phyloP scores from a whole-genome alignment of 83 land plant genomes.

The Isoetes engelmannii region DNA sequence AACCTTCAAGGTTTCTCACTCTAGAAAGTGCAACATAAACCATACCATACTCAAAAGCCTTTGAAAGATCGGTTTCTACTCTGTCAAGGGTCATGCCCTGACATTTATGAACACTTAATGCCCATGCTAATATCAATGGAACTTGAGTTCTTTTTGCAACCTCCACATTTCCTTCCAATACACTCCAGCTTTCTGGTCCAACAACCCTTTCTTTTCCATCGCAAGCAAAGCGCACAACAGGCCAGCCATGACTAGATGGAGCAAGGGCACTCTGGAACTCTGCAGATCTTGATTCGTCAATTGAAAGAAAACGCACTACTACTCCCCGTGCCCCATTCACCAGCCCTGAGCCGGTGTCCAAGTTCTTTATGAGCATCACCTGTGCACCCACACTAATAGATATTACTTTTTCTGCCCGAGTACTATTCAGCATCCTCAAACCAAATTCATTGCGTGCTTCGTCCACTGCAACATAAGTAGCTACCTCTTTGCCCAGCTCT shows the following conservation, averaged over 20 bases:
- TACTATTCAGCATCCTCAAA: slow-evolving; percentile 16
- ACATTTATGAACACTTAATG: slow-evolving; percentile 67
- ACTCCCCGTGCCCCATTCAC: slow-evolving; percentile 64
- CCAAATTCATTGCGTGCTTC: slow-evolving; percentile 24
- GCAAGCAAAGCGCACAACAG: slow-evolving; percentile 50
- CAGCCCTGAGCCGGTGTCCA: slow-evolving; percentile 33
- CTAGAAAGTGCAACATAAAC: slow-evolving; percentile 80
- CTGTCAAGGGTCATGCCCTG: slow-evolving; percentile 69
- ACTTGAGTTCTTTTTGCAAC: slow-evolving; percentile 44
- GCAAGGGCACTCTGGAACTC: not conserved
- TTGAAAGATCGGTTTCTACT: slow-evolving; percentile 52
- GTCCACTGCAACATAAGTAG: slow-evolving; percentile 42
- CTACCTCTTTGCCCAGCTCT: slow-evolving; percentile 25
- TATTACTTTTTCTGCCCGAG: slow-evolving; percentile 29
- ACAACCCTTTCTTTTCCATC: slow-evolving; percentile 30
- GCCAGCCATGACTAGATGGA: slow-evolving; percentile 26
- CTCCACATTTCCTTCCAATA: slow-evolving; percentile 37
- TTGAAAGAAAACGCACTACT: slow-evolving; percentile 27
- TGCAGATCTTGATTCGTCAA: slow-evolving; percentile 20
- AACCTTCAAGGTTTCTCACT: slow-evolving; percentile 52
- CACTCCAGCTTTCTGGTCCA: slow-evolving; percentile 40
- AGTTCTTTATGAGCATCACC: slow-evolving; percentile 67
- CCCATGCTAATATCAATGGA: slow-evolving; percentile 70
- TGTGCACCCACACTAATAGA: slow-evolving; percentile 57
- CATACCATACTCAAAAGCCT: slow-evolving; percentile 68